These are phyloP conservation scores for Spathaspora passalidarum DNA, from an alignment of 805 yeast species.

Conservation along the genomic window DNA sequence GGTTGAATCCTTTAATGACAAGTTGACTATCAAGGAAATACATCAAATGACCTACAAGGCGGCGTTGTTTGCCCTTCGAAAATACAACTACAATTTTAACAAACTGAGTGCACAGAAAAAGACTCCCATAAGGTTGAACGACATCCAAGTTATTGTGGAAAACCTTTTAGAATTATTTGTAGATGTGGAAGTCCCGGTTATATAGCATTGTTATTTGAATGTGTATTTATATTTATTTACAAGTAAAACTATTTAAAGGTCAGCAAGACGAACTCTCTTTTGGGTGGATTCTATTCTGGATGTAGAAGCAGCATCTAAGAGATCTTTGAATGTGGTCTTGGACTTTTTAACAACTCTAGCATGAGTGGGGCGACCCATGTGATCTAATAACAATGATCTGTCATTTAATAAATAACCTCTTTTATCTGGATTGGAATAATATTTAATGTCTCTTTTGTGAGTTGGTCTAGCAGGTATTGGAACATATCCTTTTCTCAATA, in stretches of 20 bases:
- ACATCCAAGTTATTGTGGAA: slow-evolving; percentile 40
- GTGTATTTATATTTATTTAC: not conserved
- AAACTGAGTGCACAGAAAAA: slow-evolving; percentile 1
- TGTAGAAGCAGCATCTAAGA: slow-evolving; percentile 31
- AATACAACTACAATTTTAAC: slow-evolving; percentile 29
- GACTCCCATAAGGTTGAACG: slow-evolving; percentile 21
- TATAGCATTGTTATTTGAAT: not conserved
- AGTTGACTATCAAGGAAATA: slow-evolving; percentile 35
- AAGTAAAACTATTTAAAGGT: not conserved
- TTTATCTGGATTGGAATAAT: slow-evolving; percentile 65
- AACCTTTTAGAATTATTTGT: slow-evolving; percentile 34
- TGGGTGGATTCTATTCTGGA: slow-evolving; percentile 13
- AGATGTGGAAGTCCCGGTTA: slow-evolving; percentile 19
- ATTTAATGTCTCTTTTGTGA: slow-evolving; percentile 73
- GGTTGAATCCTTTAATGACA: slow-evolving; percentile 25
- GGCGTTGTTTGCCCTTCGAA: slow-evolving; percentile 37
- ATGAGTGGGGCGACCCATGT: slow-evolving; percentile 13
- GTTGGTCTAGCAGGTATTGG: slow-evolving; percentile 88
- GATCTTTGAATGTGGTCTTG: slow-evolving; percentile 23
- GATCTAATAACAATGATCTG: slow-evolving; percentile 37
- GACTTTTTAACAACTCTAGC: slow-evolving; percentile 10
- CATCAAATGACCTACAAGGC: slow-evolving; percentile 40
- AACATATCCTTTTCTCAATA: slow-evolving; percentile 68
- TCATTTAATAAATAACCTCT: slow-evolving; percentile 69
- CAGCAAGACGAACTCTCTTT: slow-evolving; percentile 1